Conservation (phyloP, 176 grass and related monocot species). For the Tuctoria greenei region DNA sequence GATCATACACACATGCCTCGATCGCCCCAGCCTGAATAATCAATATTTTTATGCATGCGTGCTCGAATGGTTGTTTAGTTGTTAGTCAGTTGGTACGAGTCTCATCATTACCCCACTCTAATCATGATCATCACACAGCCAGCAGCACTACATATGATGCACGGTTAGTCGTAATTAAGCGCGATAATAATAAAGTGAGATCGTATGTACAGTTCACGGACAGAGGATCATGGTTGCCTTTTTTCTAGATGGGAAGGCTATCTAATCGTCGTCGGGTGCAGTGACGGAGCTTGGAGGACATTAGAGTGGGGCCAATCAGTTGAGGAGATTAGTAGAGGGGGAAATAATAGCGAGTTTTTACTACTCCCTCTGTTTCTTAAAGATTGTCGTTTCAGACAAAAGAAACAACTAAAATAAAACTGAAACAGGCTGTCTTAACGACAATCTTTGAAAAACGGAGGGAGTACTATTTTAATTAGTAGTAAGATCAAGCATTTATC, state of each 20-base stretch:
- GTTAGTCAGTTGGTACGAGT: conserved; percentile 5
- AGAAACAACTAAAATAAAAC: too few species aligned
- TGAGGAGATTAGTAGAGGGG: too few species aligned
- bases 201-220: background rate
- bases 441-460: too few species aligned
- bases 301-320: too few species aligned
- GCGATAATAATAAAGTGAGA: conserved; percentile 12
- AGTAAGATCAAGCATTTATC: too few species aligned
- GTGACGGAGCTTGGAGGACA: too few species aligned
- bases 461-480: too few species aligned
- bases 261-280: conserved; percentile 8
- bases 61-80: conserved; percentile 7
- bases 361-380: too few species aligned
- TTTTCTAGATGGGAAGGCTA: conserved; percentile 7
- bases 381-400: too few species aligned
- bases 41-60: conserved; percentile 12
- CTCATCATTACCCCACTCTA: conserved; percentile 28
- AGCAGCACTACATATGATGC: background rate
- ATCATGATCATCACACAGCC: conserved; percentile 19
- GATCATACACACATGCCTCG: background rate
- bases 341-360: too few species aligned
- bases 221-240: conserved; percentile 17
- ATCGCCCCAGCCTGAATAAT: background rate
- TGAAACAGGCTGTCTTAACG: too few species aligned
- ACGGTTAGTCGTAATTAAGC: conserved; percentile 3